Conservation (phyloP, 345 rosid species). For the Lumnitzera racemosa region DNA sequence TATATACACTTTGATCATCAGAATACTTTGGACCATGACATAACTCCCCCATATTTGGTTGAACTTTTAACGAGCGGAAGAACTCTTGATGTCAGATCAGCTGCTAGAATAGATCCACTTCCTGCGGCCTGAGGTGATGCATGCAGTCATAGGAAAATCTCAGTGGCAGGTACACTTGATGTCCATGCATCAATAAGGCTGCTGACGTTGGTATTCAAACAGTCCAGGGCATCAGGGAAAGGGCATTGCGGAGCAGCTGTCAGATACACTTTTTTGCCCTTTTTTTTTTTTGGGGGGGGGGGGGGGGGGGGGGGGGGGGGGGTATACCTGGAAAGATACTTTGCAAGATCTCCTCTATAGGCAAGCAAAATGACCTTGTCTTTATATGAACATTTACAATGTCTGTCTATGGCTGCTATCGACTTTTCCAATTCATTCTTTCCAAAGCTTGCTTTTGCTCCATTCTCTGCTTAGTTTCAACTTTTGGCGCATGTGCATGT, state of each 20-base stretch:
- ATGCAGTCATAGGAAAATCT: slow-evolving; percentile 45
- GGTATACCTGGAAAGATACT: slow-evolving; percentile 19
- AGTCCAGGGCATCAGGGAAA: slow-evolving; percentile 47
- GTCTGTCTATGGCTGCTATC: too few relatives aligned
- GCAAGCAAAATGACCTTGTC: neutral
- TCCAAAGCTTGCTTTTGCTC: too few relatives aligned
- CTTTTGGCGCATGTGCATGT: too few relatives aligned
- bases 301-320: too few relatives aligned
- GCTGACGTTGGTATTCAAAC: slow-evolving; percentile 32
- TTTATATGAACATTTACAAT: too few relatives aligned
- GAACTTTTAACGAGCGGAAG: slow-evolving; percentile 36
- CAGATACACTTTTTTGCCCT: slow-evolving; percentile 40
- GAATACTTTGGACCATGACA: slow-evolving; percentile 55
- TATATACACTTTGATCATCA: slow-evolving; percentile 45
- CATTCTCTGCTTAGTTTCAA: too few relatives aligned
- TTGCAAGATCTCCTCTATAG: slow-evolving; percentile 40
- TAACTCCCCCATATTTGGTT: slow-evolving; percentile 45
- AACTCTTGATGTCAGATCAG: slow-evolving; percentile 27
- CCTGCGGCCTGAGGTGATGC: slow-evolving; percentile 50
- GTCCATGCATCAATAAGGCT: slow-evolving; percentile 45
- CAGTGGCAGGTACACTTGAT: slow-evolving; percentile 21
- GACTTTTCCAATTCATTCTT: too few relatives aligned
- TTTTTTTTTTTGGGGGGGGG: too few relatives aligned
- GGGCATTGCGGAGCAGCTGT: slow-evolving; percentile 68
- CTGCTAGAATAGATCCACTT: slow-evolving; percentile 42